Conservation (phyloP, 768 basidiomycete genomes). For the Pisolithus albus region DNA sequence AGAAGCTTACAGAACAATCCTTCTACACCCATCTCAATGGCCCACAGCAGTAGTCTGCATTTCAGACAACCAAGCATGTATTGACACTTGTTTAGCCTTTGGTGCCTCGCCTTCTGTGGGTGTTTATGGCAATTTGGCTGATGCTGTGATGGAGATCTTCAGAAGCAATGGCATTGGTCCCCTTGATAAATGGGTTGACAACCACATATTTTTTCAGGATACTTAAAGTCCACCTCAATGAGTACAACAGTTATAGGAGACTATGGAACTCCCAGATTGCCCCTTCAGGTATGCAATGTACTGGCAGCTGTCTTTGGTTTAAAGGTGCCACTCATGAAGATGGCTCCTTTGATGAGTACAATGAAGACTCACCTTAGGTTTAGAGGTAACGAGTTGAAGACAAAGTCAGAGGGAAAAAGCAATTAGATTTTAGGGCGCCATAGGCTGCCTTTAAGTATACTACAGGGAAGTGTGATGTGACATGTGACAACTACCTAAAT, state of each 20-base stretch:
- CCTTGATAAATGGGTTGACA: too few species aligned
- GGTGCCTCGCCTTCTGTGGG: not conserved
- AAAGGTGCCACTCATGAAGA: slow-evolving; percentile 12
- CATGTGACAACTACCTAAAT: too few species aligned
- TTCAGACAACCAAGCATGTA: slow-evolving; percentile 11
- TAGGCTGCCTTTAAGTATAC: too few species aligned
- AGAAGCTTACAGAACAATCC: slow-evolving; percentile 29
- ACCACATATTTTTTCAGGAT: slow-evolving; percentile 4
- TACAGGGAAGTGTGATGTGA: too few species aligned
- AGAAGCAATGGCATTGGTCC: slow-evolving; percentile 1
- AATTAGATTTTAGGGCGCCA: too few species aligned
- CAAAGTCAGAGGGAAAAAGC: too few species aligned
- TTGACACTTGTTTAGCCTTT: slow-evolving; percentile 1
- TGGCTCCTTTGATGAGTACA: slow-evolving; percentile 24
- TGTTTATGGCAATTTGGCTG: not conserved
- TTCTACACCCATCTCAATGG: slow-evolving; percentile 24
- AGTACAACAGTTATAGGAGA: not conserved
- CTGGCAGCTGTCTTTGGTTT: slow-evolving; percentile 20
- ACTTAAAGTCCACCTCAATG: not conserved
- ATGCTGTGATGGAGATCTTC: slow-evolving; percentile 1
- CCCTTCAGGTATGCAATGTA: not conserved
- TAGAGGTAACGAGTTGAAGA: too few species aligned
- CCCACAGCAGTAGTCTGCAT: slow-evolving; percentile 17
- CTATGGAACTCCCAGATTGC: not conserved
- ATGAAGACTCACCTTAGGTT: too few species aligned